Percentiles rank a stretch among this genome's conserved stretches.
These are phyloP conservation scores for Vickermania spadyakhi DNA, from an alignment of 208 protist species.

Conservation along the genomic window DNA sequence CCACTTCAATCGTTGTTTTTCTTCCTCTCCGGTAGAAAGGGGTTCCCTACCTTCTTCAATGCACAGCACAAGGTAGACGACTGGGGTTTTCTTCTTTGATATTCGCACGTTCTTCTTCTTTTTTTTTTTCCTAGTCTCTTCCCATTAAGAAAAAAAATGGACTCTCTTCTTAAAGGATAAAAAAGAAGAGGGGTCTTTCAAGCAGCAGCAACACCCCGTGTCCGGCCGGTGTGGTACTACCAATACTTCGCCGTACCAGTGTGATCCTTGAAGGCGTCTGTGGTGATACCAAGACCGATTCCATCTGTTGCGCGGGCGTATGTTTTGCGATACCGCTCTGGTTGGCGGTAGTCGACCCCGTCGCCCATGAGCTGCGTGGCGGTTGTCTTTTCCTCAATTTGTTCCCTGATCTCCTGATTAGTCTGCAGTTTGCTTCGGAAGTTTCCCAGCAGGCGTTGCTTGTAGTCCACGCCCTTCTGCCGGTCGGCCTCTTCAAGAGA, in stretches of 20 bases:
- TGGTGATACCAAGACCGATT: conserved; percentile 62
- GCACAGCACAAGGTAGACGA: no score
- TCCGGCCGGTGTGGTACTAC: no score
- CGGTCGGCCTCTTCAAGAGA: conserved; percentile 36
- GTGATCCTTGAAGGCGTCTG: conserved; percentile 64
- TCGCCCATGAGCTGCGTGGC: conserved; percentile 30
- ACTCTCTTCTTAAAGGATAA: no score
- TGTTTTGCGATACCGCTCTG: conserved; percentile 22
- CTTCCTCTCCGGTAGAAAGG: no score
- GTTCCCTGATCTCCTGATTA: conserved; percentile 17
- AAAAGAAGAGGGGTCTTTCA: no score
- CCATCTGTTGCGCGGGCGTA: conserved; percentile 52
- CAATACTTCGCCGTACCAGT: conserved; percentile 29
- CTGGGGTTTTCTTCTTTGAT: no score
- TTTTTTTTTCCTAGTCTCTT: no score
- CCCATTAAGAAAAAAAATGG: no score
- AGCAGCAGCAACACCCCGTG: no score
- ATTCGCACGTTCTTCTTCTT: no score
- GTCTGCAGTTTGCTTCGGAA: conserved; percentile 45
- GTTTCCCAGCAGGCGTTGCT: conserved; percentile 30
- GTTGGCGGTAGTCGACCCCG: conserved; percentile 45
- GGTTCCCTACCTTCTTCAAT: no score
- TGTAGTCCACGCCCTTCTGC: conserved; percentile 23
- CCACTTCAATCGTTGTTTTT: no score
- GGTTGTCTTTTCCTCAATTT: conserved; percentile 21